A percentile compares a stretch with the other conserved stretches of the same genome.
Conservation (phyloP, 73 alveolate genomes). For the Paramecium caudatum region DNA sequence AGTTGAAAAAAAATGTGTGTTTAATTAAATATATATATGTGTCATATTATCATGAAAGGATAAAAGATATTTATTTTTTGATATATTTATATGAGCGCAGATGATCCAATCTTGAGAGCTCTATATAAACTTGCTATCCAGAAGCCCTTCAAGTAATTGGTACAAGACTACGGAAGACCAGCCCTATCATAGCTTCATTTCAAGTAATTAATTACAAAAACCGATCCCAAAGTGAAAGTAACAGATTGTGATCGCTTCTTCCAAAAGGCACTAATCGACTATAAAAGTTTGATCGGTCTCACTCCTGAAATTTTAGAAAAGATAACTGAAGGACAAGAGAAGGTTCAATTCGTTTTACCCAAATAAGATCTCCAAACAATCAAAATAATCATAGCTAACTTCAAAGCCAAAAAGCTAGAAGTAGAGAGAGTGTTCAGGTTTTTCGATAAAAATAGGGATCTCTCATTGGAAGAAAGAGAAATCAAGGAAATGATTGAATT, state of each 20-base stretch:
- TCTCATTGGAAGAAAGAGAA: conserved; percentile 12
- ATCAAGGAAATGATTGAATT: not conserved
- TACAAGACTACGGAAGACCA: conserved; percentile 25
- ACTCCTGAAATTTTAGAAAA: not conserved
- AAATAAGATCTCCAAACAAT: not conserved
- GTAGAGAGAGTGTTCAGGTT: conserved; percentile 39
- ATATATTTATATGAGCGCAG: not conserved
- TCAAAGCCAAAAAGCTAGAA: not conserved
- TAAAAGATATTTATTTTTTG: conserved; percentile 19
- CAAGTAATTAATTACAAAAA: not conserved
- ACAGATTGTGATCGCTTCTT: conserved; percentile 26
- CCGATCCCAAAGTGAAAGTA: not conserved
- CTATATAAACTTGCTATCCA: not conserved
- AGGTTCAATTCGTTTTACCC: not conserved
- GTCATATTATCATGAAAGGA: no score
- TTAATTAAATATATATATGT: no score
- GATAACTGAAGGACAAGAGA: not conserved
- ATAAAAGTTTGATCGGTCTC: not conserved
- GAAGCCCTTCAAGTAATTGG: not conserved
- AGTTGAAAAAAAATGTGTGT: no score
- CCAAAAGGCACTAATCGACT: not conserved
- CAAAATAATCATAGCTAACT: not conserved
- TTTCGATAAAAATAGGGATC: conserved; percentile 40
- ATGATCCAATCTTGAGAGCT: conserved; percentile 11
- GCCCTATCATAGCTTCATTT: conserved; percentile 9